Evolutionary conservation across 2,329 filamentous ascomycete species (phyloP), one percentile per base, ranked within the genome.

Genomic region (Apiospora kogelbergensis): DNA sequence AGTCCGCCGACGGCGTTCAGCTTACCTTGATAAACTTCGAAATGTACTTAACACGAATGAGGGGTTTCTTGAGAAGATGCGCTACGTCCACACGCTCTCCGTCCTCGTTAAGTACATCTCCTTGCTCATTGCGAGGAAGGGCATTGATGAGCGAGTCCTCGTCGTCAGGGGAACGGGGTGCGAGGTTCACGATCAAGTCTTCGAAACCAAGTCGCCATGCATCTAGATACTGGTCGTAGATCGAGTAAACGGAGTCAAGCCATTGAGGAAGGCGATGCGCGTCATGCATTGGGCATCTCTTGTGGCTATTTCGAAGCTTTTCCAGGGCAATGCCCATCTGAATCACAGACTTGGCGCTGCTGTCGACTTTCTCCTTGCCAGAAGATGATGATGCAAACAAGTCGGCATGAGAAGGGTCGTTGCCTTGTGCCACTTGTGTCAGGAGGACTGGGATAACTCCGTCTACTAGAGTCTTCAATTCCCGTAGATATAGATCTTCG

Each of bases 11-110:
- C 63, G 13, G 26, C 48, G 20, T 42, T 37, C 57, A 40, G 72
- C 76, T 73, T 81, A 90, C 91, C 83, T 92, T 93, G 75, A 97
- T 89, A 45, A 93, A 91, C 79, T 95, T 97, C 57, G 91, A 85
- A 71, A 99, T 88, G 79, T 95, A 93, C 79, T 97, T 98, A 70
- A 98, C 84, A 63, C 96, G 89, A 26, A 97, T 90, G 53, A 99
- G 82, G 0, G 96, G 96, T 67, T 95, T 86, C 81, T 97, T 98
- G 67, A 99, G 84, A 63, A 99, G 85, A 80, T 96, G 97, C 9
- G 95, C 95, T 64, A 99, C 96, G 78, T 98, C 96, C 10, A 98
- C 94, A 66, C 94, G 90, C 78, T 98, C 94, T 15, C 95, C 96
- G 71, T 95, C 87, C 42, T 89, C 88, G 73, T 94, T 89, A 65